These are phyloP conservation scores for Hydnomerulius pinastri DNA, from an alignment of 768 basidiomycete species.

Conservation along the genomic window DNA sequence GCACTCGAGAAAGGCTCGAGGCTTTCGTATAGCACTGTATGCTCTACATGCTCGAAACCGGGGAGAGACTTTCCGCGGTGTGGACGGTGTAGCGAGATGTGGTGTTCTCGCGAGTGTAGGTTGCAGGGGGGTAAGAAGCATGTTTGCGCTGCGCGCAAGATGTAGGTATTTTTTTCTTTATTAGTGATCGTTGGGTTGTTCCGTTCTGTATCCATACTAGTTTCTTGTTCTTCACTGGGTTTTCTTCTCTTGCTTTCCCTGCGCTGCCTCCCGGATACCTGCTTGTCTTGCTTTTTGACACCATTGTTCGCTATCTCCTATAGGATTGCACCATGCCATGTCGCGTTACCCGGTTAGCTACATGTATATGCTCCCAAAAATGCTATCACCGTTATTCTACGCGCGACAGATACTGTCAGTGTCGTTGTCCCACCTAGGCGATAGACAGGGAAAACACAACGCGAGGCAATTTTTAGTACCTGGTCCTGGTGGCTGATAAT, in stretches of 20 bases:
- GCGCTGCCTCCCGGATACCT: not conserved
- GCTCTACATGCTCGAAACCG: constrained; percentile 53
- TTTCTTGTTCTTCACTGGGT: not conserved
- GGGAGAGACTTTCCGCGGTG: constrained; percentile 65
- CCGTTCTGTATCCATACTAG: not conserved
- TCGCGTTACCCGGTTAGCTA: not conserved
- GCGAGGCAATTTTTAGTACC: too few relatives aligned
- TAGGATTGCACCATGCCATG: not conserved
- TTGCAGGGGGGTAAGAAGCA: constrained; percentile 55
- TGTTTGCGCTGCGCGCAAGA: constrained; percentile 35
- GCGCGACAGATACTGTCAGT: not conserved
- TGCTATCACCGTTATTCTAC: not conserved
- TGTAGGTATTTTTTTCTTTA: constrained; percentile 2
- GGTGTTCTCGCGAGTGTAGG: constrained; percentile 68
- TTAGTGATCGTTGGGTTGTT: not conserved
- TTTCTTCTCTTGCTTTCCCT: not conserved
- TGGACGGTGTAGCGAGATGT: constrained; percentile 55
- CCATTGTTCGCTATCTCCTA: not conserved
- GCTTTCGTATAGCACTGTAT: constrained; percentile 44
- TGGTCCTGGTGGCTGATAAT: too few relatives aligned
- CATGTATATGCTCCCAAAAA: not conserved
- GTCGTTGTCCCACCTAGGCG: too few relatives aligned
- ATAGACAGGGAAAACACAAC: constrained; percentile 1
- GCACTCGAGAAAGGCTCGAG: constrained; percentile 54
- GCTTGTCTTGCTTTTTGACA: too few relatives aligned